These are phyloP conservation scores for Leccinum barrowsii DNA, from an alignment of 768 basidiomycete genomes.

Conservation along the genomic window DNA sequence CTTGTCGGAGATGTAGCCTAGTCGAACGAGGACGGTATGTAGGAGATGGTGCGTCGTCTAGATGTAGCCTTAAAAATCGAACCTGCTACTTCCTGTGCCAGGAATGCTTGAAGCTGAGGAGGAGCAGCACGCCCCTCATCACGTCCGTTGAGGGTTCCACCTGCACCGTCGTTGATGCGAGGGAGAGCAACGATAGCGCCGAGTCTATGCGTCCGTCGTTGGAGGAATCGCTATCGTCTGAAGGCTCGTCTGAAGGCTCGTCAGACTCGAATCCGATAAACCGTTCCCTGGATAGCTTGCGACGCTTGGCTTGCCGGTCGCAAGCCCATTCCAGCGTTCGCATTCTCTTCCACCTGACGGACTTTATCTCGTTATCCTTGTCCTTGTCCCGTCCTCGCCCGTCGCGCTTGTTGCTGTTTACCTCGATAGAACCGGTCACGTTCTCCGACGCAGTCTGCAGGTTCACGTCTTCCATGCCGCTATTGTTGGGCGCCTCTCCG, in stretches of 20 bases:
- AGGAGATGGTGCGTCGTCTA: conserved; percentile 15
- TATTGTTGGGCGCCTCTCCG: neutral
- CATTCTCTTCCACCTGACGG: conserved; percentile 17
- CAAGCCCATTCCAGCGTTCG: conserved; percentile 46
- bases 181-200: conserved; percentile 30
- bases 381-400: conserved; percentile 11
- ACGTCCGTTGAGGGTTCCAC: conserved; percentile 19
- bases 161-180: conserved; percentile 17
- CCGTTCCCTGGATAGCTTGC: conserved; percentile 23
- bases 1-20: conserved; percentile 30
- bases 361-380: neutral
- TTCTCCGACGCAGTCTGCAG: neutral
- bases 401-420: neutral
- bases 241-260: conserved; percentile 18
- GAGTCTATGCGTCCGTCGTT: conserved; percentile 18
- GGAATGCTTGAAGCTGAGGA: conserved; percentile 30
- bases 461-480: conserved; percentile 1
- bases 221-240: conserved; percentile 3
- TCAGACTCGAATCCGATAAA: conserved; percentile 16
- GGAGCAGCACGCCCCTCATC: conserved; percentile 26
- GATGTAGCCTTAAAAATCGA: conserved; percentile 19
- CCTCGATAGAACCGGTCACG: conserved; percentile 2
- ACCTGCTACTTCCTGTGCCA: conserved; percentile 22
- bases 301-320: conserved; percentile 37
- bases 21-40: conserved; percentile 24